Base-by-base conservation (phyloP, 2,329 filamentous ascomycete species). In the Alternaria postmessia region DNA sequence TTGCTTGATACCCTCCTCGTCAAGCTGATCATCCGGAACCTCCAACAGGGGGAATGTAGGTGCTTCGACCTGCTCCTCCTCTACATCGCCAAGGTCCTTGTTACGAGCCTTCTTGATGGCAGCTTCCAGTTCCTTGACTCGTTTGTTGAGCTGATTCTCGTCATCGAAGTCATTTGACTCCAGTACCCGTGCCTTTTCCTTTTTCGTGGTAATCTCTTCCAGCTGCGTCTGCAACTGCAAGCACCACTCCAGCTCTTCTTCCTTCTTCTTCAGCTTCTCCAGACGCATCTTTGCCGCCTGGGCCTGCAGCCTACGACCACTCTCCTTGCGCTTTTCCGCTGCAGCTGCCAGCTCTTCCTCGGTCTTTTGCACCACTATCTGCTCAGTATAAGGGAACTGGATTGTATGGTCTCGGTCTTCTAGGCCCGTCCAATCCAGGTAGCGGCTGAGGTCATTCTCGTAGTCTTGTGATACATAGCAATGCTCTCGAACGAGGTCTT, bases 241-340 rank as follows among this genome's bases (percentile, higher is more conserved):
- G 83, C 94, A 97, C 79, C 97, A 97, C 69, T 96, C 94, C 1
- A 98, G 82, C 75, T 98, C 94, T 75, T 96, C 89, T 80, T 99
- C 95, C 79, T 99, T 99, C 74, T 92, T 91, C 76, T 98, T 92
- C 47, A 99, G 84, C 74, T 96, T 96, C 66, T 99, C 95, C 0
- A 99, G 82, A 7, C 95, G 90, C 93, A 97, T 97, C 79, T 97
- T 98, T 9, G 94, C 94, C 0, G 95, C 95, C 79, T 99, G 95
- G 72, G 97, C 93, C 78, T 99, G 95, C 26, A 99, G 77, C 46
- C 96, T 86, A 65, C 95, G 86, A 0, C 95, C 95, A 68, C 93
- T 95, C 79, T 99, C 95, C 77, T 96, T 96, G 75, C 96, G 93
- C 76, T 94, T 91, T 82, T 99, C 95, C 11, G 94, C 93, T 65